Conservation (phyloP, 495 filamentous ascomycete species). For the Friedmanniomyces simplex region DNA sequence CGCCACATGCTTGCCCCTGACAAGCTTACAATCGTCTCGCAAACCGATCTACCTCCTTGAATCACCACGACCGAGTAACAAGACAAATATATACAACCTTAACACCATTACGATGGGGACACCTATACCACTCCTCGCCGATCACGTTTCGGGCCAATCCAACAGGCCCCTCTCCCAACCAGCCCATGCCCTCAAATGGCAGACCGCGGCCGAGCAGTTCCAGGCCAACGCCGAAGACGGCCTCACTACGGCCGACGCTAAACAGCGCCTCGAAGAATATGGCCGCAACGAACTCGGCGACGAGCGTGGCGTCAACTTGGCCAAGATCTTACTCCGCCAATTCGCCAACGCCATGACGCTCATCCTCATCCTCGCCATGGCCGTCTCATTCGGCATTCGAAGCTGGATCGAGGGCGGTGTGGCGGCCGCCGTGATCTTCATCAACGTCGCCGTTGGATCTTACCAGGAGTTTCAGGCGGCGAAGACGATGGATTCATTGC, state of each 20-base stretch:
- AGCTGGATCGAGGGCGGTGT: slow-evolving; percentile 81
- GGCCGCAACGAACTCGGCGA: slow-evolving; percentile 55
- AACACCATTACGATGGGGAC: slow-evolving; percentile 4
- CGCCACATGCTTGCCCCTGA: neutral
- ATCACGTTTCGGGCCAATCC: slow-evolving; percentile 44
- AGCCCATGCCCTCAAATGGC: slow-evolving; percentile 51
- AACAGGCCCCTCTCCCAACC: slow-evolving; percentile 47
- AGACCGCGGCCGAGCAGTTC: slow-evolving; percentile 48
- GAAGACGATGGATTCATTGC: slow-evolving; percentile 74
- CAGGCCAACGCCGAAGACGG: slow-evolving; percentile 51
- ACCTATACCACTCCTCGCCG: neutral
- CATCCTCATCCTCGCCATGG: slow-evolving; percentile 77
- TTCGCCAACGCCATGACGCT: slow-evolving; percentile 61
- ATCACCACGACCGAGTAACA: neutral
- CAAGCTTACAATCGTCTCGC: slow-evolving; percentile 1
- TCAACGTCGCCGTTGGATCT: slow-evolving; percentile 74
- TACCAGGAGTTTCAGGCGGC: slow-evolving; percentile 76
- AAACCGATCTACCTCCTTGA: neutral
- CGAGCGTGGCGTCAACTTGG: slow-evolving; percentile 45
- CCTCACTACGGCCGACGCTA: slow-evolving; percentile 45
- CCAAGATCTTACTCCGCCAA: slow-evolving; percentile 50
- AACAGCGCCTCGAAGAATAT: slow-evolving; percentile 43
- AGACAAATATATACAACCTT: neutral
- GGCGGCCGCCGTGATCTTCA: slow-evolving; percentile 65
- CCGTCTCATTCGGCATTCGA: slow-evolving; percentile 63